Conservation (phyloP, 345 rosid genomes). For the Moringa oleifera region DNA sequence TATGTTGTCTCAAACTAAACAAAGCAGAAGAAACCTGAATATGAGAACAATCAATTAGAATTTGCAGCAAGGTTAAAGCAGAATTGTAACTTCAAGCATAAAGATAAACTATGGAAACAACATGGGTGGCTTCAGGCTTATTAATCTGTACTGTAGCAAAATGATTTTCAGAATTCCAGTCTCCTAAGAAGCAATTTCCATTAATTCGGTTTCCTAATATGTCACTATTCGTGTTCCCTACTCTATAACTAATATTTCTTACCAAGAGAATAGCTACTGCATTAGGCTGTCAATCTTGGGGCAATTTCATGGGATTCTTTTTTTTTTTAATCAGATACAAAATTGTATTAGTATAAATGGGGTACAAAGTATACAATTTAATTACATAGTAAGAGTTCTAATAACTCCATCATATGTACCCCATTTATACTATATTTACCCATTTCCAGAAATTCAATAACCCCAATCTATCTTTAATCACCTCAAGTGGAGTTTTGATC, state of each 20-base stretch:
- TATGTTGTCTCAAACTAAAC: constrained; percentile 30
- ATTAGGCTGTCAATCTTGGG: no score
- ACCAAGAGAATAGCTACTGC: background rate
- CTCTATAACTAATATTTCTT: constrained; percentile 40
- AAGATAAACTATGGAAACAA: constrained; percentile 30
- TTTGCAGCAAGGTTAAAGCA: constrained; percentile 8
- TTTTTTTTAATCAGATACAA: no score
- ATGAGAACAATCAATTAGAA: constrained; percentile 13
- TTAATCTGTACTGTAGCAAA: constrained; percentile 36
- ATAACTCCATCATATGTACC: no score
- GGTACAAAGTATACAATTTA: no score
- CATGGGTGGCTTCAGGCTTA: constrained; percentile 20
- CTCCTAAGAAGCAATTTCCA: constrained; percentile 26
- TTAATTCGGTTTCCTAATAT: constrained; percentile 25
- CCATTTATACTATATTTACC: no score
- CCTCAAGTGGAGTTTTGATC: no score
- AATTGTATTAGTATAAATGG: no score
- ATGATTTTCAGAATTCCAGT: constrained; percentile 45
- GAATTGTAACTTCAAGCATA: constrained; percentile 5
- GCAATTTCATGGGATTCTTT: no score
- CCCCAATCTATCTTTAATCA: no score
- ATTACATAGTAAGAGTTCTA: no score
- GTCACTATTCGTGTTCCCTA: constrained; percentile 32
- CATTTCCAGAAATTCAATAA: no score
- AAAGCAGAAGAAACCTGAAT: constrained; percentile 55